Percentiles rank a stretch among this genome's conserved stretches.
Conservation (phyloP, 495 filamentous ascomycete genomes). For the Podospora pseudoanserina region DNA sequence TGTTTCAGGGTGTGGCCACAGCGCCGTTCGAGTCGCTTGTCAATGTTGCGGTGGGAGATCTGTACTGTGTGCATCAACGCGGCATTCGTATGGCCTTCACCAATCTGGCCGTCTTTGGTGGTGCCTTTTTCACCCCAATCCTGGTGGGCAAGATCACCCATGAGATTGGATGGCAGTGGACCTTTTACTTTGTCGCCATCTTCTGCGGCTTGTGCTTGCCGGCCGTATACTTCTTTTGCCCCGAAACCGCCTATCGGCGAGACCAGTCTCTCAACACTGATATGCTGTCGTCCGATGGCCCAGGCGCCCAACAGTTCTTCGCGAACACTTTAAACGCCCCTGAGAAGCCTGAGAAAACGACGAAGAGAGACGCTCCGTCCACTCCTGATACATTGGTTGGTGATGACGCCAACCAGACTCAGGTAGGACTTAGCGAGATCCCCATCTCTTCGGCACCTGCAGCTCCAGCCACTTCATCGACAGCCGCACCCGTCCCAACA, state of each 20-base stretch:
- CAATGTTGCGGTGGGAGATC: conserved; percentile 72
- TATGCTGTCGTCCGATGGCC: conserved; percentile 20
- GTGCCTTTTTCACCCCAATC: conserved; percentile 88
- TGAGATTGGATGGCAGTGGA: conserved; percentile 72
- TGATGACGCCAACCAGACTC: not conserved
- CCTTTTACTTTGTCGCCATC: conserved; percentile 72
- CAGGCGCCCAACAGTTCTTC: not conserved
- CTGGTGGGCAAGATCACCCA: conserved; percentile 81
- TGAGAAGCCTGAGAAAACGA: conserved; percentile 21
- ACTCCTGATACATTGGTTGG: not conserved
- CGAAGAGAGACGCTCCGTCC: not conserved
- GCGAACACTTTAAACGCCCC: conserved; percentile 4
- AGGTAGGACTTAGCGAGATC: not conserved
- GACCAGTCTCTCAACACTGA: conserved; percentile 62
- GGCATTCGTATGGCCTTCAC: conserved; percentile 87
- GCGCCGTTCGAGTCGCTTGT: conserved; percentile 75
- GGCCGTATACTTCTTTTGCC: conserved; percentile 70
- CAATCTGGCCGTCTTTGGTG: conserved; percentile 85
- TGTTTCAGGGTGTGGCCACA: conserved; percentile 71
- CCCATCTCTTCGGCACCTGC: not conserved
- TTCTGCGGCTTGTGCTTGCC: conserved; percentile 62
- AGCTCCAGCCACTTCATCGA: not conserved
- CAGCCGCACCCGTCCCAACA: too few species aligned
- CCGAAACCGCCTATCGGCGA: conserved; percentile 77
- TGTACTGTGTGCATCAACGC: conserved; percentile 76